Conservation (phyloP, 352 stramenopile genomes). For the Elongisporangium senticosum region DNA sequence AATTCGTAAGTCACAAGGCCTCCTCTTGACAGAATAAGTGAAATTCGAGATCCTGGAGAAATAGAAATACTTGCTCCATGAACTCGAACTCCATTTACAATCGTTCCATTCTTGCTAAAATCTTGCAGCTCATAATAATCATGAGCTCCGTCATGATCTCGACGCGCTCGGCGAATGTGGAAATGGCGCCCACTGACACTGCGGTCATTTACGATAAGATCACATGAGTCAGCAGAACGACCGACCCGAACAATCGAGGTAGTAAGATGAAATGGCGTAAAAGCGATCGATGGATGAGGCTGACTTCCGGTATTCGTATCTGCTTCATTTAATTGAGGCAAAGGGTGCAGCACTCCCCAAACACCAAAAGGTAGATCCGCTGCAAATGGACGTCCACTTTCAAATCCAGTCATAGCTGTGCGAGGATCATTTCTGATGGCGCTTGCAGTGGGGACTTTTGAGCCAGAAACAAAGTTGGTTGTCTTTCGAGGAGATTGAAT, state of each 20-base stretch:
- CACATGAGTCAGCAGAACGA: constrained; percentile 73
- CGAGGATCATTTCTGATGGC: background rate
- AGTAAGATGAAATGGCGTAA: constrained; percentile 59
- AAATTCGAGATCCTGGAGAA: constrained; percentile 69
- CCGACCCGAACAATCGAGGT: constrained; percentile 71
- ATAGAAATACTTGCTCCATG: constrained; percentile 75
- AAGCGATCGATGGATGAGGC: constrained; percentile 24
- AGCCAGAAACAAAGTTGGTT: constrained; percentile 4
- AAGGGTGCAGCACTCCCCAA: constrained; percentile 66
- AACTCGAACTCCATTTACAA: constrained; percentile 84
- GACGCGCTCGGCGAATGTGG: constrained; percentile 60
- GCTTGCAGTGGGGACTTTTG: background rate
- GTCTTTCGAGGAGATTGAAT: constrained; percentile 72
- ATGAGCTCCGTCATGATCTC: constrained; percentile 41
- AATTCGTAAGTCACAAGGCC: constrained; percentile 86
- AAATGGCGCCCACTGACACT: constrained; percentile 86
- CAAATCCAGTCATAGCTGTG: background rate
- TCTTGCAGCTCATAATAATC: constrained; percentile 82
- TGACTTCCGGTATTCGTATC: constrained; percentile 8
- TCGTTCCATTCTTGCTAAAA: constrained; percentile 88
- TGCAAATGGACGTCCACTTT: constrained; percentile 5
- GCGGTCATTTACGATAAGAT: constrained; percentile 85
- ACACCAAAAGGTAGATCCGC: constrained; percentile 50
- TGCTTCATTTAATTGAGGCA: constrained; percentile 63
- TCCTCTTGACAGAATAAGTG: constrained; percentile 77